Base-by-base conservation (phyloP, 495 filamentous ascomycete genomes). In the Tetracladium setigerum region DNA sequence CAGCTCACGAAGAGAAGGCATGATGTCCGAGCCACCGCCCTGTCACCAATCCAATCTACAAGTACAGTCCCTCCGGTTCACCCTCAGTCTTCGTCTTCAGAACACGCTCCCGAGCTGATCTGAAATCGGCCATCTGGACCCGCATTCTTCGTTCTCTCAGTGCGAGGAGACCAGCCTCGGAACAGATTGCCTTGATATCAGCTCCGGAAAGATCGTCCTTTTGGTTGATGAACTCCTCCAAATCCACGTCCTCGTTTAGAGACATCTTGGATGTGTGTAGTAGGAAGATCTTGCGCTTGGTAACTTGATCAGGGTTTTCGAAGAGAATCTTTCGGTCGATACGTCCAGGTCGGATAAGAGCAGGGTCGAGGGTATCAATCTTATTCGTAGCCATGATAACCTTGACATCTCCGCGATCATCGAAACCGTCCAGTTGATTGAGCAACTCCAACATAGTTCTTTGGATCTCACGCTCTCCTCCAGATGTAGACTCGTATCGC, bases 301-400 rank as follows among this genome's bases (percentile, higher is more conserved):
- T 99, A 67, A 89, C 89, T 77, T 97, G 92, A 66, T 99, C 92
- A 17, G 92, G 92, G 65, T 94, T 97, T 76, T 99, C 92, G 50
- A 99, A 99, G 46, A 99, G 76, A 67, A 99, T 97, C 76, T 99
- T 98, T 38, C 92, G 84, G 67, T 99, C 92, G 60, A 99, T 99
- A 79, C 92, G 88, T 55, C 92, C 92, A 39, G 92, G 92, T 50
- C 92, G 83, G 63, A 99, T 99, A 53, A 99, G 73, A 38, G 92
- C 92, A 38, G 92, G 92, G 58, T 99, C 92, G 19, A 99, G 74
- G 3, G 89, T 95, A 60, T 99, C 92, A 53, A 99, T 99, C 77
- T 99, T 99, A 78, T 99, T 99, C 41, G 92, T 99, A 14, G 92
- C 92, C 87, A 99, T 95, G 66, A 99, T 89, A 44, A 99, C 92